Percentiles rank a stretch among this genome's conserved stretches.
Evolutionary conservation across 306 rosid species (phyloP).

Genomic region (Malus asiatica): DNA sequence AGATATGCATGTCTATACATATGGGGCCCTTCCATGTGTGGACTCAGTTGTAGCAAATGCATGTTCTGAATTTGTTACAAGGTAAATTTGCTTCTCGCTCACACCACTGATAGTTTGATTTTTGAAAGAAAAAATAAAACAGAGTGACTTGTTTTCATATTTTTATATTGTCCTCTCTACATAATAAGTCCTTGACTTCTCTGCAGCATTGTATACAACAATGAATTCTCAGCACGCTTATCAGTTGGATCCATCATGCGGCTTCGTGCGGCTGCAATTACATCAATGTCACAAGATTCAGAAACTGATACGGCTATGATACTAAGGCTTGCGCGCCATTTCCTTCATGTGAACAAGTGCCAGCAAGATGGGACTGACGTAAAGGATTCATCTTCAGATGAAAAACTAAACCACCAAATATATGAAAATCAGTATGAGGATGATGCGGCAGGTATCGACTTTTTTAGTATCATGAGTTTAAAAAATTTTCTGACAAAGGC

Average conservation of each 20-base stretch:
- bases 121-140: neutral
- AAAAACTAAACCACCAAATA: slow-evolving; percentile 21
- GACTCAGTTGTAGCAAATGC: slow-evolving; percentile 73
- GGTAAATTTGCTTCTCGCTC: slow-evolving; percentile 34
- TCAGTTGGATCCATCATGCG: slow-evolving; percentile 74
- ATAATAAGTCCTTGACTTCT: slow-evolving; percentile 14
- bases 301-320: slow-evolving; percentile 49
- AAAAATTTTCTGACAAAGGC: neutral
- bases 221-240: slow-evolving; percentile 79
- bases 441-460: slow-evolving; percentile 35
- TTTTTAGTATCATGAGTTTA: neutral
- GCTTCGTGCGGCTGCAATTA: slow-evolving; percentile 83
- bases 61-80: slow-evolving; percentile 75
- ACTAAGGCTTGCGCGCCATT: slow-evolving; percentile 57
- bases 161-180: neutral
- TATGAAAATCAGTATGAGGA: slow-evolving; percentile 30
- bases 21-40: slow-evolving; percentile 92
- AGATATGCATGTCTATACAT: slow-evolving; percentile 77
- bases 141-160: neutral
- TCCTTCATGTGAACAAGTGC: slow-evolving; percentile 35
- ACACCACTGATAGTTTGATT: neutral
- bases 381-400: slow-evolving; percentile 30
- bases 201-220: slow-evolving; percentile 67
- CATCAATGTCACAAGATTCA: slow-evolving; percentile 65
- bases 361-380: slow-evolving; percentile 32